phyloP scores from a whole-genome alignment of 352 stramenopile species.

The Aphanomyces cochlioides region DNA sequence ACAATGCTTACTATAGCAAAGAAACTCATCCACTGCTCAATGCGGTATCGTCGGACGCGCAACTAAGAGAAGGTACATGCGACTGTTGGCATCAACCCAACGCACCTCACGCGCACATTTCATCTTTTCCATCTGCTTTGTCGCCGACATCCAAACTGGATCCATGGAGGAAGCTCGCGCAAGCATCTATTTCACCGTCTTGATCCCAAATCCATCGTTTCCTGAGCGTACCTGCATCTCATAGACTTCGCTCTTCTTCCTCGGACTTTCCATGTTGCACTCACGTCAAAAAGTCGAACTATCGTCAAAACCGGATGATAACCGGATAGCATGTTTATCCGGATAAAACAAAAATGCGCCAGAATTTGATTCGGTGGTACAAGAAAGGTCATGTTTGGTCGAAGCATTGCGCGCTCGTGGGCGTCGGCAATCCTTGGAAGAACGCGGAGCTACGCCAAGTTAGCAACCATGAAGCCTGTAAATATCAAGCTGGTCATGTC shows the following conservation, averaged over 20 bases:
- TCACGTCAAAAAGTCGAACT: background rate
- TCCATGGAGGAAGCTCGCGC: conserved; percentile 1
- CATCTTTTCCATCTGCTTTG: conserved; percentile 12
- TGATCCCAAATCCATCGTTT: background rate
- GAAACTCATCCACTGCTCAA: conserved; percentile 21
- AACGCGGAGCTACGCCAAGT: conserved; percentile 7
- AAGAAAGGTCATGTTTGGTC: background rate
- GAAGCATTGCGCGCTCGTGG: background rate
- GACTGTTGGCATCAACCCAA: background rate
- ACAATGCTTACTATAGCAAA: conserved; percentile 15
- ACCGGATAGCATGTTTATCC: background rate
- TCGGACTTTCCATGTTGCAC: background rate
- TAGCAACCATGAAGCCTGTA: conserved; percentile 27
- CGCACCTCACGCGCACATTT: conserved; percentile 15
- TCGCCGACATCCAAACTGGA: conserved; percentile 20
- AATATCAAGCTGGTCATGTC: conserved; percentile 27
- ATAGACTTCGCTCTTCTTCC: conserved; percentile 8
- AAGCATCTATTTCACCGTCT: conserved; percentile 6
- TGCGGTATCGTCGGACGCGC: conserved; percentile 11
- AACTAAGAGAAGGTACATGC: conserved; percentile 8
- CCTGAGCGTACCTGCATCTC: background rate
- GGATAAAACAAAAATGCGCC: too few relatives aligned
- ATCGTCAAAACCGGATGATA: background rate
- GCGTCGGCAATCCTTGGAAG: too few relatives aligned
- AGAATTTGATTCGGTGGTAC: too few relatives aligned